Conservation (phyloP, 2,329 filamentous ascomycete genomes). For the Aspergillus sp. region DNA sequence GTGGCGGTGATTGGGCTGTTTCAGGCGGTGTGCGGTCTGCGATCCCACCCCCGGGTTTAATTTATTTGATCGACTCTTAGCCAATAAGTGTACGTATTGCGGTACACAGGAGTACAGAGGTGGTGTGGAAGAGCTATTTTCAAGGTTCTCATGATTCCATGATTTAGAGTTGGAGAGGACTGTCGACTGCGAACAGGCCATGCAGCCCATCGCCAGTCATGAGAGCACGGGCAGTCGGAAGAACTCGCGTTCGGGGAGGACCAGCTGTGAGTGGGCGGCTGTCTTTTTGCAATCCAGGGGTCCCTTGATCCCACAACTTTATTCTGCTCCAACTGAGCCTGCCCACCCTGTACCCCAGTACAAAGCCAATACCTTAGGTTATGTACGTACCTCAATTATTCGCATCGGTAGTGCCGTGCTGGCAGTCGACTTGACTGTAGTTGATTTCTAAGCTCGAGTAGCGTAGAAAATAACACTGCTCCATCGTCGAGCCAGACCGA, state of each 20-base stretch:
- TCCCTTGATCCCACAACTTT: neutral
- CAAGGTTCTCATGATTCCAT: neutral
- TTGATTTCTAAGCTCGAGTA: neutral
- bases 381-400: no score
- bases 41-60: slow-evolving; percentile 9
- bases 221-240: slow-evolving; percentile 1
- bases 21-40: slow-evolving; percentile 9
- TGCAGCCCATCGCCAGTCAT: neutral
- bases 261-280: neutral
- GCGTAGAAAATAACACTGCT: neutral
- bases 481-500: neutral
- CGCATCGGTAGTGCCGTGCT: no score
- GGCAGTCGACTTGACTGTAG: no score
- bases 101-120: neutral
- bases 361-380: no score
- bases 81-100: neutral
- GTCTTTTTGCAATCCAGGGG: neutral
- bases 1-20: slow-evolving; percentile 2
- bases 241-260: slow-evolving; percentile 10
- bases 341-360: no score
- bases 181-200: neutral
- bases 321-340: neutral
- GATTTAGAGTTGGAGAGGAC: neutral
- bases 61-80: neutral
- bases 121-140: neutral